Conservation (phyloP, 2,329 filamentous ascomycete genomes). For the Nemania sp. region DNA sequence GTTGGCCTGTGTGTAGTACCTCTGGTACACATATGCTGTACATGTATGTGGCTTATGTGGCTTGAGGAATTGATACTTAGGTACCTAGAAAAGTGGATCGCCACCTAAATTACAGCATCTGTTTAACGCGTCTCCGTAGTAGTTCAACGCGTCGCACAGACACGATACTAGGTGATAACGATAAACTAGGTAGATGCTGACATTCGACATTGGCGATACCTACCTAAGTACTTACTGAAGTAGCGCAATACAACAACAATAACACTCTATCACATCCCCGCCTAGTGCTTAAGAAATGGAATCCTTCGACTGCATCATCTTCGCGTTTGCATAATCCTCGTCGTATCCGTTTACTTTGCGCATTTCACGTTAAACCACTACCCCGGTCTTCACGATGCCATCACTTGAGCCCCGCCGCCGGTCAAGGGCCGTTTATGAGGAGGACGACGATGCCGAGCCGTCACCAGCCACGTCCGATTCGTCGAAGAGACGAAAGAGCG, state of each 20-base stretch:
- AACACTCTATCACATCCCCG: neutral
- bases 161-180: neutral
- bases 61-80: no score
- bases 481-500: constrained; percentile 44
- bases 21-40: no score
- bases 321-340: neutral
- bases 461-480: constrained; percentile 45
- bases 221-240: no score
- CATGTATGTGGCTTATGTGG: no score
- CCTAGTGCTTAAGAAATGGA: constrained; percentile 7
- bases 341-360: neutral
- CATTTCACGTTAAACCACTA: neutral
- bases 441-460: constrained; percentile 51
- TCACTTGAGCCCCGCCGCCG: constrained; percentile 55
- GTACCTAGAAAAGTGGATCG: no score
- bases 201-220: no score
- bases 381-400: constrained; percentile 44
- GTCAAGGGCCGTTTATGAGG: constrained; percentile 58
- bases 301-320: neutral
- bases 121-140: neutral
- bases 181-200: neutral
- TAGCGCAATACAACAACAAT: neutral
- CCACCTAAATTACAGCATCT: no score
- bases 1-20: no score
- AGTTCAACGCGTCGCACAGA: constrained; percentile 5